A percentile compares a stretch with the other conserved stretches of the same genome.
These are phyloP conservation scores for Edaphochlamys debaryana DNA, from an alignment of 139 green algal genomes.

Conservation along the genomic window DNA sequence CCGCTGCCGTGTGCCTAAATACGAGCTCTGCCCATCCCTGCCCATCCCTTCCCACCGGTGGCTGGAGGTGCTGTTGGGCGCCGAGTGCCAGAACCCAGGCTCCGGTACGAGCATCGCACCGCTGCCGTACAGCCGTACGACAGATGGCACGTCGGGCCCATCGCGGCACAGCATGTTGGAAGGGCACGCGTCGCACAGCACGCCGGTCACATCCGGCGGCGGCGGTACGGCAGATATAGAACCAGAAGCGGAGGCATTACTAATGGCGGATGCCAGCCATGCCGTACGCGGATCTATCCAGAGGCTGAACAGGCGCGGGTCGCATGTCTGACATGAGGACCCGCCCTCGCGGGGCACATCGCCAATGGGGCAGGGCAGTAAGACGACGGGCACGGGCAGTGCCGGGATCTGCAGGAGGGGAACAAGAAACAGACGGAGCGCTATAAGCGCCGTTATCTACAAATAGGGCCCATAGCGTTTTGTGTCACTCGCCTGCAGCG, in stretches of 20 bases:
- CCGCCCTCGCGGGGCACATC: neutral
- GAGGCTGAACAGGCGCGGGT: conserved; percentile 7
- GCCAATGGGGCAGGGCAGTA: neutral
- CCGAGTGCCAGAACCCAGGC: neutral
- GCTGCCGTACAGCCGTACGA: no score
- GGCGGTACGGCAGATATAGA: no score
- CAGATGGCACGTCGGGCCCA: no score
- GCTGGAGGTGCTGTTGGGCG: neutral
- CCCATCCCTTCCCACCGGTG: neutral
- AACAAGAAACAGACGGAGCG: no score
- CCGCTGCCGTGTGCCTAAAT: neutral
- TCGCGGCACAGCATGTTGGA: no score
- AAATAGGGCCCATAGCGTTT: no score
- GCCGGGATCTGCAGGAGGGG: neutral
- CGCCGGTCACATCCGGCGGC: neutral
- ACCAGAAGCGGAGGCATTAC: no score
- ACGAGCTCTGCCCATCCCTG: neutral
- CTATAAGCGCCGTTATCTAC: no score
- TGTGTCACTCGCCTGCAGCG: neutral
- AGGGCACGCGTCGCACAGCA: neutral
- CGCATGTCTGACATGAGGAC: neutral
- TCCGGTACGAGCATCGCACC: neutral
- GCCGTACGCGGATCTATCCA: neutral
- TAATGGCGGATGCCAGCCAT: no score
- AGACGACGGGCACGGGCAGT: neutral